phyloP scores from a whole-genome alignment of 2,329 filamentous ascomycete genomes.

The Ophiocordyceps camponoti-leonardi region DNA sequence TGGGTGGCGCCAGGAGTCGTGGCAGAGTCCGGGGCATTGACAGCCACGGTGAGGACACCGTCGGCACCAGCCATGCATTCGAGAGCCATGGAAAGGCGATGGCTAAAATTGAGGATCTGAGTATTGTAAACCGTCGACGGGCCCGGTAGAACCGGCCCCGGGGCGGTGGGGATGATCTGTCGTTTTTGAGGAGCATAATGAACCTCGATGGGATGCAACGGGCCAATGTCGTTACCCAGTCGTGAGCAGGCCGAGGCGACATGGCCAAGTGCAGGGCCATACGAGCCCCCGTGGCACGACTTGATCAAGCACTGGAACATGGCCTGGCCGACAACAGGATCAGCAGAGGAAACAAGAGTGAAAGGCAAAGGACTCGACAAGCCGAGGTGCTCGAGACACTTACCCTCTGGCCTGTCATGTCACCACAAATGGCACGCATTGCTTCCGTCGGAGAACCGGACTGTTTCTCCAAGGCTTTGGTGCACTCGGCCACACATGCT shows the following conservation, averaged over 20 bases:
- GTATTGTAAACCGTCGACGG: not conserved
- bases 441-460: not conserved
- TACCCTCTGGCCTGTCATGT: constrained; percentile 10
- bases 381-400: not conserved
- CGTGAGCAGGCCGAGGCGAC: constrained; percentile 10
- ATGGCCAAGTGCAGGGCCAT: constrained; percentile 13
- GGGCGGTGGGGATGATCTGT: constrained; percentile 2
- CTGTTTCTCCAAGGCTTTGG: constrained; percentile 2
- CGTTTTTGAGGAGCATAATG: constrained; percentile 4
- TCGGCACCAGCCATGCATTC: constrained; percentile 14
- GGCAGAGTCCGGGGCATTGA: constrained; percentile 5
- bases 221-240: constrained; percentile 10
- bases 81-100: constrained; percentile 9
- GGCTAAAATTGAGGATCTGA: constrained; percentile 5
- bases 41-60: constrained; percentile 13
- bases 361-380: not conserved
- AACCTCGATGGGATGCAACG: constrained; percentile 14
- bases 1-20: not conserved
- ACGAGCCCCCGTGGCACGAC: constrained; percentile 10
- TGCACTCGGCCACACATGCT: constrained; percentile 1
- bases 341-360: not conserved
- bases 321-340: constrained; percentile 5
- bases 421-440: constrained; percentile 1
- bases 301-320: constrained; percentile 14
- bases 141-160: constrained; percentile 1